Conservation (phyloP, 768 basidiomycete species). For the Agrocybe pediades region DNA sequence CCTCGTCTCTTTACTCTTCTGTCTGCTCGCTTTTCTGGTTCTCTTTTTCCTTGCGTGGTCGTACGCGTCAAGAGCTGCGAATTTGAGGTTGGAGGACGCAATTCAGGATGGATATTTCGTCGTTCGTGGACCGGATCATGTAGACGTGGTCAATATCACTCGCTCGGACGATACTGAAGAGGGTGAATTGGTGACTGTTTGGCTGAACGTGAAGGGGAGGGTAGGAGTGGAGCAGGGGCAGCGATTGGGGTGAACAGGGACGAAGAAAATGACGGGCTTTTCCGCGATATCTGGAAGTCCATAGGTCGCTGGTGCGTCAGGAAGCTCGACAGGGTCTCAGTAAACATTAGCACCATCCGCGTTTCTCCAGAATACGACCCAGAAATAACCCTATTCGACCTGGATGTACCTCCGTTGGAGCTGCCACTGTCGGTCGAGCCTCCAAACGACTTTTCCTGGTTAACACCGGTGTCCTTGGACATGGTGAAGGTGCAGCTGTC, state of each 20-base stretch:
- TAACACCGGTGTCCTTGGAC: conserved; percentile 49
- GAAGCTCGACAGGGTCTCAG: conserved; percentile 54
- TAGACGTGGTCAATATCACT: conserved; percentile 67
- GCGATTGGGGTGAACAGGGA: conserved; percentile 56
- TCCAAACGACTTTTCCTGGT: conserved; percentile 55
- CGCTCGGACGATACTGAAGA: conserved; percentile 25
- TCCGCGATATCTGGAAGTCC: conserved; percentile 59
- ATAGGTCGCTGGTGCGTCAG: conserved; percentile 70
- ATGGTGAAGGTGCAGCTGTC: conserved; percentile 56
- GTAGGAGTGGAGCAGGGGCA: conserved; percentile 71
- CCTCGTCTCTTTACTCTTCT: conserved; percentile 53
- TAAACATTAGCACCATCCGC: conserved; percentile 52
- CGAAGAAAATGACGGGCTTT: conserved; percentile 39
- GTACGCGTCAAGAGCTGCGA: conserved; percentile 59
- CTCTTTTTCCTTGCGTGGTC: conserved; percentile 62
- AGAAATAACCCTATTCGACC: conserved; percentile 39
- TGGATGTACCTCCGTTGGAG: conserved; percentile 52
- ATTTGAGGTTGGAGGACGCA: conserved; percentile 58
- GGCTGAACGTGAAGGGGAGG: conserved; percentile 56
- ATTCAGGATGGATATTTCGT: conserved; percentile 51
- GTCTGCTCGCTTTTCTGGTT: conserved; percentile 43
- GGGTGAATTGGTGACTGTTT: conserved; percentile 44
- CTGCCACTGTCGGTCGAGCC: conserved; percentile 58
- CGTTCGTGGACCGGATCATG: conserved; percentile 58
- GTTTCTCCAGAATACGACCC: conserved; percentile 47